Evolutionary conservation across 2,329 filamentous ascomycete species (phyloP).

Genomic region (Pseudofabraea citricarpa): DNA sequence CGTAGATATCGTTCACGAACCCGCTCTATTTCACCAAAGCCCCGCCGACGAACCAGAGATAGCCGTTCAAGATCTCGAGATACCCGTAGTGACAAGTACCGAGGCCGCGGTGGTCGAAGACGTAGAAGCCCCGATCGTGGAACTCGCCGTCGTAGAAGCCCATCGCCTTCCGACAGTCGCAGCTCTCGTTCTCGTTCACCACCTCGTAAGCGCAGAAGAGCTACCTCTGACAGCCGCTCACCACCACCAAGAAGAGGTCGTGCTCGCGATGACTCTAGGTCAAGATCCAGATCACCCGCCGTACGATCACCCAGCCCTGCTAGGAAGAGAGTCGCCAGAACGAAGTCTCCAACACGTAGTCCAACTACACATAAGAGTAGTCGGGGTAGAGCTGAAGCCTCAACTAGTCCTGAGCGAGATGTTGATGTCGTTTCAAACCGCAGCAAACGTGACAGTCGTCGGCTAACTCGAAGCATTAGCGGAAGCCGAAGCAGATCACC

Average conservation of each 20-base stretch:
- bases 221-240: slow-evolving; percentile 23
- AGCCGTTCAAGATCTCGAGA: slow-evolving; percentile 23
- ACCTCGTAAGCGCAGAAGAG: slow-evolving; percentile 24
- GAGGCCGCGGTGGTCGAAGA: slow-evolving; percentile 23
- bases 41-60: slow-evolving; percentile 18
- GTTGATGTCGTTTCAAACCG: slow-evolving; percentile 14
- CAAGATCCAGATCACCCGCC: slow-evolving; percentile 26
- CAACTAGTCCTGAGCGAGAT: slow-evolving; percentile 20
- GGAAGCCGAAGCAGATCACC: slow-evolving; percentile 25
- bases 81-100: slow-evolving; percentile 19
- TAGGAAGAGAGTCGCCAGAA: too few species aligned
- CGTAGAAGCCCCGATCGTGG: slow-evolving; percentile 26
- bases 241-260: slow-evolving; percentile 22
- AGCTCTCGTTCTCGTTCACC: slow-evolving; percentile 21
- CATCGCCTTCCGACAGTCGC: slow-evolving; percentile 10
- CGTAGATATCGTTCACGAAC: slow-evolving; percentile 22
- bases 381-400: slow-evolving; percentile 12
- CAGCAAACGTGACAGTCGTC: slow-evolving; percentile 24
- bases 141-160: slow-evolving; percentile 21
- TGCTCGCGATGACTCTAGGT: slow-evolving; percentile 16
- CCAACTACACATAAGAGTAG: slow-evolving; percentile 9
- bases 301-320: too few species aligned
- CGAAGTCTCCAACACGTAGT: slow-evolving; percentile 13
- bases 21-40: slow-evolving; percentile 26
- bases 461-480: slow-evolving; percentile 29